These are phyloP conservation scores for Anethum foeniculum DNA, from an alignment of 140 eudicot genomes.

Conservation along the genomic window DNA sequence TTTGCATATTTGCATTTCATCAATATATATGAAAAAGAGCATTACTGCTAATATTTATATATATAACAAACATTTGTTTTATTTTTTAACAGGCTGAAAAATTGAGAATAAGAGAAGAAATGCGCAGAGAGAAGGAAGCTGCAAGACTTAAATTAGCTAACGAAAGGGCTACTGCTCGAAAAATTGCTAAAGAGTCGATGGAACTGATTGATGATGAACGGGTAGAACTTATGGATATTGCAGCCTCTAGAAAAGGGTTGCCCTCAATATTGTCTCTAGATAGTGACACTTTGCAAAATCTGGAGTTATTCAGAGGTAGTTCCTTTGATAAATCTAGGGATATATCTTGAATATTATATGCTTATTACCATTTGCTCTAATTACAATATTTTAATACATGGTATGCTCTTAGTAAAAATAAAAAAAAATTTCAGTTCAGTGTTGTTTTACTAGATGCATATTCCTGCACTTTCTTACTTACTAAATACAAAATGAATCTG, in stretches of 20 bases:
- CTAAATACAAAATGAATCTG: not conserved
- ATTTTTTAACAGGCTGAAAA: slow-evolving; percentile 55
- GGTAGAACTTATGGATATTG: slow-evolving; percentile 86
- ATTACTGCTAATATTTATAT: not conserved
- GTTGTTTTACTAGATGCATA: not conserved
- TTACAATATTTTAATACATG: not conserved
- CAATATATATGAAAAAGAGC: not conserved
- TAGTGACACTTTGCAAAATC: slow-evolving; percentile 58
- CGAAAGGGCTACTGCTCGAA: slow-evolving; percentile 85
- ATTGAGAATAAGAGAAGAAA: slow-evolving; percentile 75
- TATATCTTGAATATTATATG: not conserved
- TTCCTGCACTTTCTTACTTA: not conserved
- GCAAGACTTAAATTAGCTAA: slow-evolving; percentile 89
- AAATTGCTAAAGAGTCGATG: slow-evolving; percentile 76
- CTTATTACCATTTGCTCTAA: not conserved
- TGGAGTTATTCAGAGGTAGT: slow-evolving; percentile 66
- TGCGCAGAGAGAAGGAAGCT: slow-evolving; percentile 84
- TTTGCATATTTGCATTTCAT: not conserved
- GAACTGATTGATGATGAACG: slow-evolving; percentile 86
- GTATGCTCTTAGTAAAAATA: not conserved
- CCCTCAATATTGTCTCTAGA: slow-evolving; percentile 76
- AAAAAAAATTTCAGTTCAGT: not conserved
- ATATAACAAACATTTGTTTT: slow-evolving; percentile 2
- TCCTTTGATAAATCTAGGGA: not conserved
- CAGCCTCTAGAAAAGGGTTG: slow-evolving; percentile 59